Base-by-base conservation (phyloP, 768 basidiomycete species). In the Podaxis carcinomalis region DNA sequence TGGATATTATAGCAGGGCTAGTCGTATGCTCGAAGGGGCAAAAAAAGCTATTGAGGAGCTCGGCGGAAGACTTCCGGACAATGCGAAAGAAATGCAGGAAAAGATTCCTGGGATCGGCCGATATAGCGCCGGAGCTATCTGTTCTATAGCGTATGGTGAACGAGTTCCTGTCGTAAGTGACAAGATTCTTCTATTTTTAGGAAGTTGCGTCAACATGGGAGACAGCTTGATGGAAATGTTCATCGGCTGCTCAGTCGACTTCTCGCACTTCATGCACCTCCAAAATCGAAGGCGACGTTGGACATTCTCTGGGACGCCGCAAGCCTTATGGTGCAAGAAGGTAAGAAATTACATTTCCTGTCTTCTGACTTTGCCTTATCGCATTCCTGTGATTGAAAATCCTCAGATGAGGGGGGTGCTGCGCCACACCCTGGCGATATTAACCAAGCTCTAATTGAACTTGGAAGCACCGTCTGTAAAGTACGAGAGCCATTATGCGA, bases 391-490 rank as follows among this genome's bases (percentile, higher is more conserved):
- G 51, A 51, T 49, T 62, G 2, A 4, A 13, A 13, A n/a, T 50
- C 52, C 63, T 28, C 27, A 57, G 55, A 32, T 21, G 58, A 28
- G 23, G 50, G 39, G 27, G 10, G 36, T 28, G 51, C 44, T 25
- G 9, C 55, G 44, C 21, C 36, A 10, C 14, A 80, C 63, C 83
- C 93, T 0, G 93, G 94, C 16, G 92, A 95, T 70, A 79, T 95
- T 64, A 96, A 96, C 68, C 90, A 97, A 75, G 94, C 92, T 13
- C 78, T 98, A 54, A 98, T 98, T 71, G 95, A 98, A 70, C 84
- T 98, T 5, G 95, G 95, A 52, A 92, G 91, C 70, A 96, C 93
- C 2, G 83, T 97, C 2, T 98, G 95, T 76, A 94, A 89, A 72
- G 87, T 91, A 44, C 86, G 85, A 63, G 84, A 90, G 63, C 95